These are phyloP conservation scores for Chiua virens DNA, from an alignment of 768 basidiomycete species.

Conservation along the genomic window DNA sequence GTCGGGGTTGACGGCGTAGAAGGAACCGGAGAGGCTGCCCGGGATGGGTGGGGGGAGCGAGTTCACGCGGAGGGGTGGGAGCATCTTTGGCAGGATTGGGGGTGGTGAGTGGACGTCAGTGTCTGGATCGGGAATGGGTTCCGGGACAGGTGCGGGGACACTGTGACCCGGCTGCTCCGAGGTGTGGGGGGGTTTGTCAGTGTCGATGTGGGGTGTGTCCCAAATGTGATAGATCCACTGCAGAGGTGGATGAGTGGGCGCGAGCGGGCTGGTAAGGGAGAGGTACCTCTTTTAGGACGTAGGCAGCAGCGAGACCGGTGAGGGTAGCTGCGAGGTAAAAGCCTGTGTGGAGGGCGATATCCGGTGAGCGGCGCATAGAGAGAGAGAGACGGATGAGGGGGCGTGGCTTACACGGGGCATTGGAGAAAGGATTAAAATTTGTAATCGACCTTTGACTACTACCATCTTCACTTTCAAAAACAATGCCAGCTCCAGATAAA, in stretches of 20 bases:
- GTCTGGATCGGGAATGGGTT: neutral
- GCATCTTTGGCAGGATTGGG: neutral
- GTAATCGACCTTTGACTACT: too few species aligned
- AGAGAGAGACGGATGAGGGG: too few species aligned
- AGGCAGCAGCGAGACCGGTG: slow-evolving; percentile 22
- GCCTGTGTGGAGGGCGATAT: slow-evolving; percentile 7
- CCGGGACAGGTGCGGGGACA: too few species aligned
- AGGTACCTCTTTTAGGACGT: slow-evolving; percentile 20
- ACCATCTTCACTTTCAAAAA: neutral
- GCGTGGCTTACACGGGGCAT: slow-evolving; percentile 1
- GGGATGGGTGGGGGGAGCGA: slow-evolving; percentile 11
- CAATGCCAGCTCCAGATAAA: slow-evolving; percentile 25
- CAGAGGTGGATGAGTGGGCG: neutral
- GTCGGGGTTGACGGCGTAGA: neutral
- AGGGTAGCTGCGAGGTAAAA: slow-evolving; percentile 10
- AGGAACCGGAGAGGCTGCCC: neutral
- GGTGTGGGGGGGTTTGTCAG: neutral
- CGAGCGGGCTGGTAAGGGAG: rapidly evolving
- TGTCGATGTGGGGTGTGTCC: neutral
- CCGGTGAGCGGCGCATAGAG: slow-evolving; percentile 10
- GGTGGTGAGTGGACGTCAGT: neutral
- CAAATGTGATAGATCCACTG: slow-evolving; percentile 16
- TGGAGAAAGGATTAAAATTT: too few species aligned
- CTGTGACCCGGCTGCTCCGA: too few species aligned
- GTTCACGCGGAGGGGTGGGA: slow-evolving; percentile 5